A percentile compares a stretch with the other conserved stretches of the same genome.
These are phyloP conservation scores for Glarea lozoyensis DNA, from an alignment of 495 filamentous ascomycete species.

Conservation along the genomic window DNA sequence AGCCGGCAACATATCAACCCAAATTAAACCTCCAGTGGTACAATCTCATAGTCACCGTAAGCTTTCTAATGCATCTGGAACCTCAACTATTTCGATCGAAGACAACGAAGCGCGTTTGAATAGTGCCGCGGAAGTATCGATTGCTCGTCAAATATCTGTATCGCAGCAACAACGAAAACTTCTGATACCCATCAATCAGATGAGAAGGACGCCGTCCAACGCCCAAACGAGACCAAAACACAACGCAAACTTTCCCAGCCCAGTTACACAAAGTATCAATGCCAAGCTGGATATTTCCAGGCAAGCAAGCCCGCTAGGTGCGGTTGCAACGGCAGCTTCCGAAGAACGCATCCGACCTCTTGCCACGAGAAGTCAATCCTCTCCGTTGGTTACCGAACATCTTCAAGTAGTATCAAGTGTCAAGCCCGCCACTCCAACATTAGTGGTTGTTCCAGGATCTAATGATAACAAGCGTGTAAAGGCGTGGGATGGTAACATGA, in stretches of 20 bases:
- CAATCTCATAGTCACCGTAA: background rate
- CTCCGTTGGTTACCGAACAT: background rate
- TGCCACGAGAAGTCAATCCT: background rate
- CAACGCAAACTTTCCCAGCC: slow-evolving; percentile 2
- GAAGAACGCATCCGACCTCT: background rate
- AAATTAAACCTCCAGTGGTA: background rate
- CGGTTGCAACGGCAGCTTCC: slow-evolving; percentile 11
- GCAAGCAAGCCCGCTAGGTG: slow-evolving; percentile 10
- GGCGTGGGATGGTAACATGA: slow-evolving; percentile 6
- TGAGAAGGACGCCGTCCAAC: background rate
- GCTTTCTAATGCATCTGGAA: background rate
- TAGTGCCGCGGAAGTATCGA: slow-evolving; percentile 44
- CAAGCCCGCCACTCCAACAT: slow-evolving; percentile 16
- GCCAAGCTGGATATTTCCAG: too few species aligned
- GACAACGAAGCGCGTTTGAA: slow-evolving; percentile 24
- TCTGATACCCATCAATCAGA: slow-evolving; percentile 22
- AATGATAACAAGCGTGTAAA: slow-evolving; percentile 6
- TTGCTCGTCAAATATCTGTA: slow-evolving; percentile 50
- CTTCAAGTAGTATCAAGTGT: slow-evolving; percentile 12
- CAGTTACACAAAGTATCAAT: background rate
- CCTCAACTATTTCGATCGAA: slow-evolving; percentile 3
- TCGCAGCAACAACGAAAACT: slow-evolving; percentile 45
- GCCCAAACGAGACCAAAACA: background rate
- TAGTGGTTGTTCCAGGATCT: slow-evolving; percentile 15
- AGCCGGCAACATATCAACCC: background rate